Conservation (phyloP, 257 asterid species). For the Fraxinus excelsior region DNA sequence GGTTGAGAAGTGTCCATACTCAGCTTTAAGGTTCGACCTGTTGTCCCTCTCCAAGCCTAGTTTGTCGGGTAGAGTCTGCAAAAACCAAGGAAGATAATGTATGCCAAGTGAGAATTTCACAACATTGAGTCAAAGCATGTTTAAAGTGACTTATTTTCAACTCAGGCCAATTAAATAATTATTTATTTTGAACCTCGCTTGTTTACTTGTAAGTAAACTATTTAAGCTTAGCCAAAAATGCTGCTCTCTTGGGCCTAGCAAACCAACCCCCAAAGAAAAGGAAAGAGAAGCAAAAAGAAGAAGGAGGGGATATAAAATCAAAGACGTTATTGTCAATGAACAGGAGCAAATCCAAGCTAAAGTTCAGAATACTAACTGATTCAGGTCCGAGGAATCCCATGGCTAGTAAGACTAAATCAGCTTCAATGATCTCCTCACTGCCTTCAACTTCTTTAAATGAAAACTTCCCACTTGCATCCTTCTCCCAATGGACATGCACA, state of each 20-base stretch:
- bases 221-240: too few relatives aligned
- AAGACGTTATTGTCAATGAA: constrained; percentile 2
- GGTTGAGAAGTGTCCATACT: constrained; percentile 81
- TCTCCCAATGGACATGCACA: constrained; percentile 85
- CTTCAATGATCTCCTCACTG: constrained; percentile 82
- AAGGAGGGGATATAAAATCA: not conserved
- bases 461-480: constrained; percentile 82
- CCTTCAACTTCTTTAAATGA: constrained; percentile 95
- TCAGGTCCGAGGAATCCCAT: constrained; percentile 99
- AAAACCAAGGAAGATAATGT: not conserved
- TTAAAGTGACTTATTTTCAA: too few relatives aligned
- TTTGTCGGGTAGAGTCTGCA: constrained; percentile 75
- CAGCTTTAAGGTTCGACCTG: constrained; percentile 89
- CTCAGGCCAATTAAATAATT: not conserved
- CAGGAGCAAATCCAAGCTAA: constrained; percentile 18
- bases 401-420: constrained; percentile 85
- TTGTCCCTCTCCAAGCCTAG: constrained; percentile 82
- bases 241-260: too few relatives aligned
- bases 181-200: not conserved
- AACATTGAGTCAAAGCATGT: not conserved
- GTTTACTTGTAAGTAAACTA: not conserved
- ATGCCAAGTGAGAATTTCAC: constrained; percentile 6
- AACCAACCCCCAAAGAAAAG: constrained; percentile 32
- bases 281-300: not conserved
- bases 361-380: constrained; percentile 56